phyloP scores from a whole-genome alignment of 371 early-diverging fungal genomes.

The Parasitella parasitica region DNA sequence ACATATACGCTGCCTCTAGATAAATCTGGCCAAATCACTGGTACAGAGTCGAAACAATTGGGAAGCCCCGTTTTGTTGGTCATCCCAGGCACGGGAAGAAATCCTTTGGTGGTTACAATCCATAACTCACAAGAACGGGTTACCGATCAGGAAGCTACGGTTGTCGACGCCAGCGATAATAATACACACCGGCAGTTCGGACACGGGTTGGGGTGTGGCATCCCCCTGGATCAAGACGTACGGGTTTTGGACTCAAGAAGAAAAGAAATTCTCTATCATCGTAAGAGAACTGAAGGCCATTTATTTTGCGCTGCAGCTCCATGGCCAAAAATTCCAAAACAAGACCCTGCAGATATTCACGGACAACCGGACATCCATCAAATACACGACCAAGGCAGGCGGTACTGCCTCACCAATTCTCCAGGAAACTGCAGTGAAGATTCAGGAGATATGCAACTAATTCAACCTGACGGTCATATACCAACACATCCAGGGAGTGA shows the following conservation, averaged over 20 bases:
- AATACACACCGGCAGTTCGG: not conserved
- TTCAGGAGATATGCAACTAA: slow-evolving; percentile 16
- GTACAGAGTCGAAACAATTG: too few relatives aligned
- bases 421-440: slow-evolving; percentile 17
- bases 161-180: not conserved
- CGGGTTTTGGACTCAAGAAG: not conserved
- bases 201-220: not conserved
- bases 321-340: slow-evolving; percentile 3
- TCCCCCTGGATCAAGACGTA: not conserved
- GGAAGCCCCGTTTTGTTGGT: too few relatives aligned
- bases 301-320: slow-evolving; percentile 14
- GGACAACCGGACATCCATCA: slow-evolving; percentile 16
- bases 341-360: slow-evolving; percentile 5
- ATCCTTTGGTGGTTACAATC: too few relatives aligned
- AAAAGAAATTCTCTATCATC: slow-evolving; percentile 13
- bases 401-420: slow-evolving; percentile 12
- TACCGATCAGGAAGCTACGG: not conserved
- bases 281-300: slow-evolving; percentile 23
- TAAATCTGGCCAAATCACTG: too few relatives aligned
- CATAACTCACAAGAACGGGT: not conserved
- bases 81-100: too few relatives aligned
- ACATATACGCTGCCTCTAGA: too few relatives aligned
- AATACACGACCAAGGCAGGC: slow-evolving; percentile 19
- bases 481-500: slow-evolving; percentile 16
- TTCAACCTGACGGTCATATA: slow-evolving; percentile 6